phyloP scores from a whole-genome alignment of 2,329 filamentous ascomycete species.

The Pochonia chlamydosporia region DNA sequence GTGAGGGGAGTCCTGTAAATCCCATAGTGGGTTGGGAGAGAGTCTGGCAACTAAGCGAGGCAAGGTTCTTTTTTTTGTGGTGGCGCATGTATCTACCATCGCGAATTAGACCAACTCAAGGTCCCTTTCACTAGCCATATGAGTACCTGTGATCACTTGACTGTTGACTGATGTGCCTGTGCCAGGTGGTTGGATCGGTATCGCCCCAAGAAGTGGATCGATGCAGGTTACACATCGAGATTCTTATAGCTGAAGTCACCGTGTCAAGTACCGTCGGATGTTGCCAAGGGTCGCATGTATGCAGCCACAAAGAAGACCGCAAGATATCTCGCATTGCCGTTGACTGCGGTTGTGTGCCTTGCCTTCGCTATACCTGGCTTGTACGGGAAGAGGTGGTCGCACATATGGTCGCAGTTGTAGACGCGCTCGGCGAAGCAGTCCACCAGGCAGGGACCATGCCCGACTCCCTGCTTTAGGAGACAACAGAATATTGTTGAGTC shows the following conservation, averaged over 20 bases:
- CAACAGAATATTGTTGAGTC: too few species aligned
- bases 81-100: too few species aligned
- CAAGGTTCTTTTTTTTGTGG: too few species aligned
- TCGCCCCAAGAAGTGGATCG: not conserved
- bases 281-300: not conserved
- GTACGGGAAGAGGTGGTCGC: too few species aligned
- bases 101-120: too few species aligned
- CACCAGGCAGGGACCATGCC: too few species aligned
- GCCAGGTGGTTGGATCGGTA: slow-evolving; percentile 11
- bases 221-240: not conserved
- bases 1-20: too few species aligned
- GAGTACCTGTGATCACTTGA: slow-evolving; percentile 27
- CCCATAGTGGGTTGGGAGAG: too few species aligned
- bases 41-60: too few species aligned
- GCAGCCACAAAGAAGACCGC: not conserved
- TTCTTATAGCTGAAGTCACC: not conserved
- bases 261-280: not conserved
- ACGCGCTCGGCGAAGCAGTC: not conserved
- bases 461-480: too few species aligned
- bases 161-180: slow-evolving; percentile 21
- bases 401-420: not conserved
- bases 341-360: not conserved
- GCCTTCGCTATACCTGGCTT: too few species aligned
- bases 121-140: too few species aligned
- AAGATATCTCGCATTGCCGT: not conserved